Base-by-base conservation (phyloP, 108 stramenopile species). In the Bacterosira constricta region DNA sequence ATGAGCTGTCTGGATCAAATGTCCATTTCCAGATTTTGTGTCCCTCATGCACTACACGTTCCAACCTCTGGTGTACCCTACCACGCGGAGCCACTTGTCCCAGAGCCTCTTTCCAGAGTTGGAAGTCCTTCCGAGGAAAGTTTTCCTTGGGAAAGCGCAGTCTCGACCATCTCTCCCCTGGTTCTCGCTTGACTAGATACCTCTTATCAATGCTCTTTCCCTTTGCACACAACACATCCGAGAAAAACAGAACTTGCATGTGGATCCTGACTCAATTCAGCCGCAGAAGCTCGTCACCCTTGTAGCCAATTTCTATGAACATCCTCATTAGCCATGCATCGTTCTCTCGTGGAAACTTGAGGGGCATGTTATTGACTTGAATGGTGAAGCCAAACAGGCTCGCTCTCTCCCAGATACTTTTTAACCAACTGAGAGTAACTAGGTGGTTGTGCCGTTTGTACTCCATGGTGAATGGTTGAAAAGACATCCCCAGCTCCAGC, bases 231-330 rank as follows among this genome's bases (percentile, higher is more conserved):
- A n/a, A n/a, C n/a, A n/a, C n/a, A n/a, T n/a, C n/a, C n/a, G n/a
- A n/a, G n/a, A 13, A 6, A 20, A 61, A 73, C 18, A 73, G 39
- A 9, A 55, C 71, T 56, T 72, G 71, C 37, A 54, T 50, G 11
- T 63, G 29, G 0, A 73, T 1, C 0, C 71, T 27, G 15, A 55
- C 52, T 26, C 53, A 31, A 23, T 63, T 72, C 15, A 72, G 15
- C 8, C 5, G 1, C 26, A 20, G 23, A 15, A 61, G 27, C 5
- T 71, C 38, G 6, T 23, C 0, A 2, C 0, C 10, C 15, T 4
- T 0, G 45, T 52, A 71, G 18, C 58, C 58, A 8, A 36, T 4
- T 8, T 37, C 27, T 12, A 47, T 34, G 50, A 71, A 60, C 1
- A 38, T 7, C 31, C 0, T 0, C 70, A 71, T 71, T 1, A 71